Percentiles rank a stretch among this genome's conserved stretches.
Evolutionary conservation across 352 stramenopile species (phyloP).

Genomic region (Phytophthora fragariae): DNA sequence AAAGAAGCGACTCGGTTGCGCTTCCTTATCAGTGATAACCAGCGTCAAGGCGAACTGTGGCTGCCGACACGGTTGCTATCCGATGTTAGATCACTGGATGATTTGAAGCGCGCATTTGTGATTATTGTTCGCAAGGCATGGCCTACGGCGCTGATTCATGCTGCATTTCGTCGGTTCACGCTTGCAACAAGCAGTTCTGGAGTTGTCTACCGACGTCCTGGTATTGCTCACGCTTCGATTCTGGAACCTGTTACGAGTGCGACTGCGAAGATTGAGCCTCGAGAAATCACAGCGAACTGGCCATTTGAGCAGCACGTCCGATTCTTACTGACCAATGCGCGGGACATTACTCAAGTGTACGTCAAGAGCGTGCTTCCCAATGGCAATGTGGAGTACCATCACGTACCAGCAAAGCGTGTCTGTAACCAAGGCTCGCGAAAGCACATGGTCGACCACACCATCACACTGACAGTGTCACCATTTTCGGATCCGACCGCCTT

Average conservation of each 20-base stretch:
- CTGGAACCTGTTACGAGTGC: constrained; percentile 24
- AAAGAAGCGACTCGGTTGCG: constrained; percentile 37
- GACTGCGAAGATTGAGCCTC: constrained; percentile 37
- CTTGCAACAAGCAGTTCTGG: neutral
- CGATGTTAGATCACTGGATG: constrained; percentile 37
- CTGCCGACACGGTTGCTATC: constrained; percentile 30
- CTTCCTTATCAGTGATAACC: constrained; percentile 32
- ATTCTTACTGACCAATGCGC: constrained; percentile 37
- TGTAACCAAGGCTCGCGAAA: constrained; percentile 18
- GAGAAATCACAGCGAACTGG: constrained; percentile 63
- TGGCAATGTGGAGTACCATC: constrained; percentile 47
- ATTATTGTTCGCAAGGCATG: constrained; percentile 40
- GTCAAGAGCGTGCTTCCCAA: constrained; percentile 58
- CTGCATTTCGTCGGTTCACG: constrained; percentile 21
- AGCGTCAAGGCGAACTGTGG: constrained; percentile 37
- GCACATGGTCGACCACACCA: constrained; percentile 42
- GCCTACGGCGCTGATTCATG: constrained; percentile 34
- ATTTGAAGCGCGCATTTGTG: constrained; percentile 46
- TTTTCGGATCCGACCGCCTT: constrained; percentile 70
- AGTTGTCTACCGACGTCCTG: constrained; percentile 18
- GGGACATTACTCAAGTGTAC: constrained; percentile 47
- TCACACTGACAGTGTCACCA: constrained; percentile 49
- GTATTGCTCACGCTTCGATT: constrained; percentile 35
- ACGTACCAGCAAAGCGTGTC: constrained; percentile 41
- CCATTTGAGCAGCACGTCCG: constrained; percentile 49